A percentile compares a stretch with the other conserved stretches of the same genome.
Conservation (phyloP, 148 eudicot species). For the Silene uniflora region DNA sequence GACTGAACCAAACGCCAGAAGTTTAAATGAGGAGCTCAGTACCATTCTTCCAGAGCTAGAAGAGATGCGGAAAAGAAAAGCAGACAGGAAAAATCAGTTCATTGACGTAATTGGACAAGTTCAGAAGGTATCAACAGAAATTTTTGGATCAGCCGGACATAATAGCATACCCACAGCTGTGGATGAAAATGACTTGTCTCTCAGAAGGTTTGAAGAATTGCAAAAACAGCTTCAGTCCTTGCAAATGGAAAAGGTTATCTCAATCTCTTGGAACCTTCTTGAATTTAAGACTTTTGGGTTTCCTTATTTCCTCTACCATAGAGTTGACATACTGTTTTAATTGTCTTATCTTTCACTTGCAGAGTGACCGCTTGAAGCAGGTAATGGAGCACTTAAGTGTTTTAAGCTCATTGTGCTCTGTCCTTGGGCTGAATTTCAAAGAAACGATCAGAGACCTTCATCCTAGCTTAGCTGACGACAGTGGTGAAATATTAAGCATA, state of each 20-base stretch:
- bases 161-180: slow-evolving; percentile 19
- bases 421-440: slow-evolving; percentile 51
- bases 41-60: slow-evolving; percentile 43
- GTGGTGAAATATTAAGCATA: slow-evolving; percentile 36
- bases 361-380: slow-evolving; percentile 53
- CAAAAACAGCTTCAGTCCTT: slow-evolving; percentile 41
- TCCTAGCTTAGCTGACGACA: slow-evolving; percentile 43
- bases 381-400: slow-evolving; percentile 37
- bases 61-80: slow-evolving; percentile 45
- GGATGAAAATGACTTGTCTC: slow-evolving; percentile 50
- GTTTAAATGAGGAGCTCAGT: slow-evolving; percentile 45
- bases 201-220: slow-evolving; percentile 45
- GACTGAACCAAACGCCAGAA: slow-evolving; percentile 37
- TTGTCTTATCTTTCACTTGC: slow-evolving; percentile 17
- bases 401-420: slow-evolving; percentile 45
- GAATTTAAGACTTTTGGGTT: not conserved
- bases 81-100: slow-evolving; percentile 39
- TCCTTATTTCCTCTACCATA: not conserved
- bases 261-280: not conserved
- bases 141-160: slow-evolving; percentile 26
- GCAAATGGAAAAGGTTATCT: slow-evolving; percentile 41
- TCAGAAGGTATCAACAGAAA: slow-evolving; percentile 36
- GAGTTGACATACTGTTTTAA: not conserved
- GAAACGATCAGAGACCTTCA: slow-evolving; percentile 43
- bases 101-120: slow-evolving; percentile 36